phyloP scores from a whole-genome alignment of 306 rosid genomes.

The Erythrophleum fordii region DNA sequence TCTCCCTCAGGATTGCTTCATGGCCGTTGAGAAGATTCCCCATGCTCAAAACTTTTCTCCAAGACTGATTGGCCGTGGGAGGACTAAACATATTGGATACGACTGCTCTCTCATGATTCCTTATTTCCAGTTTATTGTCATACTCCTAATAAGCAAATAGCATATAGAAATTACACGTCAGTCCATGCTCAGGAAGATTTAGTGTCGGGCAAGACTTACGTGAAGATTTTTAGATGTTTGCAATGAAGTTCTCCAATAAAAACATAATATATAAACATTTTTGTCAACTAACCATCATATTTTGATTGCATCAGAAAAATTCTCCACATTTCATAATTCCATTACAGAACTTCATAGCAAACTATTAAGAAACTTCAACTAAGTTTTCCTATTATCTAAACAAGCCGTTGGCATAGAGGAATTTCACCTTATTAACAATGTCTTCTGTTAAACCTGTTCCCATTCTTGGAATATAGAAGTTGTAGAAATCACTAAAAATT shows the following conservation, averaged over 20 bases:
- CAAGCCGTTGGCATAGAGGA: slow-evolving; percentile 15
- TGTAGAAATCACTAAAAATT: slow-evolving; percentile 71
- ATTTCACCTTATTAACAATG: slow-evolving; percentile 58
- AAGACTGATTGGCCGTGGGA: slow-evolving; percentile 91
- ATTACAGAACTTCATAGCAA: not conserved
- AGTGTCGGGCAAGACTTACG: not conserved
- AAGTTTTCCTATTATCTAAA: slow-evolving; percentile 2
- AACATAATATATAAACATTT: not conserved
- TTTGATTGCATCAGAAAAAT: not conserved
- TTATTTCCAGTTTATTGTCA: slow-evolving; percentile 66
- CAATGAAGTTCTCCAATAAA: not conserved
- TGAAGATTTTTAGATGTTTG: not conserved
- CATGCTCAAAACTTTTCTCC: slow-evolving; percentile 97
- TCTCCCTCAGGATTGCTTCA: slow-evolving; percentile 87
- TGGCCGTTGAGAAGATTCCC: slow-evolving; percentile 99
- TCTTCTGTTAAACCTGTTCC: slow-evolving; percentile 55
- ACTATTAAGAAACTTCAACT: too few species aligned
- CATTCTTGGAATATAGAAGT: slow-evolving; percentile 69
- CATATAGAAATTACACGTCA: slow-evolving; percentile 39
- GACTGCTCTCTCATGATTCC: slow-evolving; percentile 63
- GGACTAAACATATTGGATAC: slow-evolving; percentile 79
- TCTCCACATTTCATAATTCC: not conserved
- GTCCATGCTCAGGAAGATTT: slow-evolving; percentile 20
- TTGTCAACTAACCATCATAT: not conserved
- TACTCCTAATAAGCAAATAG: slow-evolving; percentile 54